Percentiles rank a stretch among this genome's conserved stretches.
These are phyloP conservation scores for Metarhizium robertsii DNA, from an alignment of 2,329 filamentous ascomycete species.

Conservation along the genomic window DNA sequence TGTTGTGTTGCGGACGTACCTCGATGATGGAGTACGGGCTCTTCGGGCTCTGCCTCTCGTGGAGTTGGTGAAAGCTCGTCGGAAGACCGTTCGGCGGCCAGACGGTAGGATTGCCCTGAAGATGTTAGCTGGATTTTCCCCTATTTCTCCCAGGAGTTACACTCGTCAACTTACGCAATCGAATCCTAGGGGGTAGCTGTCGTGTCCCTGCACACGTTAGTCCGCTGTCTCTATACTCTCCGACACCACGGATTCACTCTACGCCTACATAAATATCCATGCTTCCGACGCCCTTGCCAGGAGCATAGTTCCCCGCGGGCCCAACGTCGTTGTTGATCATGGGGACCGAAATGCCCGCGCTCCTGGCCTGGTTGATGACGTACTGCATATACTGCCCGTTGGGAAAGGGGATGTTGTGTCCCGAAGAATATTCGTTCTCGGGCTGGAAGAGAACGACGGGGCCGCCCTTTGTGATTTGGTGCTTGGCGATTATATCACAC, in stretches of 20 bases:
- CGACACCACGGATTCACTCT: neutral
- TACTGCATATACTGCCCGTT: slow-evolving; percentile 61
- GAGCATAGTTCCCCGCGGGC: slow-evolving; percentile 51
- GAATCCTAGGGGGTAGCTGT: slow-evolving; percentile 35
- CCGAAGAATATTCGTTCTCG: slow-evolving; percentile 68
- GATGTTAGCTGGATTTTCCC: neutral
- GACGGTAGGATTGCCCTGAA: slow-evolving; percentile 28
- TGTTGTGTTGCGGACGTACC: slow-evolving; percentile 16
- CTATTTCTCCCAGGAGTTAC: neutral
- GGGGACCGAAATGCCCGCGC: slow-evolving; percentile 64
- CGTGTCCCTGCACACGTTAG: slow-evolving; percentile 15
- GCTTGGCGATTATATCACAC: slow-evolving; percentile 57
- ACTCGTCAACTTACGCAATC: slow-evolving; percentile 26
- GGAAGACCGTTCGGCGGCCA: slow-evolving; percentile 54
- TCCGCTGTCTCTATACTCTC: neutral
- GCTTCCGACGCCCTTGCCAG: slow-evolving; percentile 45
- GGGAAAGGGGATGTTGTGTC: slow-evolving; percentile 44
- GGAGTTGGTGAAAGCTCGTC: slow-evolving; percentile 31
- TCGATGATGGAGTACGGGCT: slow-evolving; percentile 61
- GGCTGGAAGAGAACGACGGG: slow-evolving; percentile 72
- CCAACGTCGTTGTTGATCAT: slow-evolving; percentile 66
- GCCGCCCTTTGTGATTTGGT: slow-evolving; percentile 75
- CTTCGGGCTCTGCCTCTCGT: slow-evolving; percentile 46
- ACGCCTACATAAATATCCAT: slow-evolving; percentile 46
- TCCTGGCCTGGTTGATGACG: slow-evolving; percentile 57